Evolutionary conservation across 345 rosid genomes (phyloP).

Genomic region (Dovyalis caffra): DNA sequence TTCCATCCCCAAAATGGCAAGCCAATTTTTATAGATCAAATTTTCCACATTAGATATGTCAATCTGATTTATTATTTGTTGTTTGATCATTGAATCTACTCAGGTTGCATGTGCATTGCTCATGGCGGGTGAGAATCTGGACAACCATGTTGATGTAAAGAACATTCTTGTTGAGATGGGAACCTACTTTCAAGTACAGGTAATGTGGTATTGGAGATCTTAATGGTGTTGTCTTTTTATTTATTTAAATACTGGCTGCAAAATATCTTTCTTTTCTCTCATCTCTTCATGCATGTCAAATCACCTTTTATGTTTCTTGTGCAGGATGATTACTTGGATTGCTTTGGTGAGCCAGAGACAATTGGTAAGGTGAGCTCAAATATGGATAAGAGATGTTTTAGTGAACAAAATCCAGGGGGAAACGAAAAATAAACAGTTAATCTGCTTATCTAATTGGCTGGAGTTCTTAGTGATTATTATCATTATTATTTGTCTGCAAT

Average conservation of each 20-base stretch:
- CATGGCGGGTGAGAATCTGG: constrained; percentile 44
- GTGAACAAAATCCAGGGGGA: background rate
- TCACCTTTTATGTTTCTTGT: background rate
- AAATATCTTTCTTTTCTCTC: background rate
- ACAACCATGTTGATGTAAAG: constrained; percentile 33
- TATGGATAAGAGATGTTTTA: background rate
- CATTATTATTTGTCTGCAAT: constrained; percentile 1
- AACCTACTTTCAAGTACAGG: constrained; percentile 48
- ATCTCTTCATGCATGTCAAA: background rate
- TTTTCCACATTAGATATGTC: background rate
- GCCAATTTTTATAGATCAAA: background rate
- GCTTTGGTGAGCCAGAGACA: constrained; percentile 40
- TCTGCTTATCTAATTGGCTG: background rate
- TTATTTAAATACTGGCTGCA: background rate
- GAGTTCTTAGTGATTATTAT: background rate
- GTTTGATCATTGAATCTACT: background rate
- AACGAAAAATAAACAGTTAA: background rate
- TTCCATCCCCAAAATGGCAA: background rate
- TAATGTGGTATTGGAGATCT: constrained; percentile 1
- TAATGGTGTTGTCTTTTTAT: no score
- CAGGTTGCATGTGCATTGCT: constrained; percentile 50
- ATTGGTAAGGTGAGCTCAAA: constrained; percentile 40
- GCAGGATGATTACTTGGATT: constrained; percentile 53
- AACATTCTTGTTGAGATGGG: constrained; percentile 46
- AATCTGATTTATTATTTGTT: background rate